Evolutionary conservation across 768 basidiomycete species (phyloP).

Genomic region (Pholiota conissans): DNA sequence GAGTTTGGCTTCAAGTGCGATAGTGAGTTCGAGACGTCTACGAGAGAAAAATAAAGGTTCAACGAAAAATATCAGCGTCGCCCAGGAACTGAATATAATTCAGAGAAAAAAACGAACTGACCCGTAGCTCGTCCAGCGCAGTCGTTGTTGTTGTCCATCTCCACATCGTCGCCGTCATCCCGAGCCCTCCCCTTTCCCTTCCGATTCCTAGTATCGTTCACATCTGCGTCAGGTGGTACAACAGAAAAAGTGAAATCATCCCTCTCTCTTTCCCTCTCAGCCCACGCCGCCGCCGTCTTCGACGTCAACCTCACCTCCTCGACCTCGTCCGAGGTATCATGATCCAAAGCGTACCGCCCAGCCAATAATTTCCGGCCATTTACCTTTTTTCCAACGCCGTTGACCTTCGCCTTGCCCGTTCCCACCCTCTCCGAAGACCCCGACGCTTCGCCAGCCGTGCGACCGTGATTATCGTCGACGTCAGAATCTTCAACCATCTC

Average conservation of each 20-base stretch:
- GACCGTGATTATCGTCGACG: too few species aligned
- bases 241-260: neutral
- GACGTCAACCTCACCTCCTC: neutral
- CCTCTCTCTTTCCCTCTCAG: neutral
- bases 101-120: neutral
- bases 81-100: neutral
- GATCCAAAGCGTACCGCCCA: neutral
- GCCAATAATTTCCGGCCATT: neutral
- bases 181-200: conserved; percentile 19
- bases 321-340: neutral
- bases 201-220: neutral
- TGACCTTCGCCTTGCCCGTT: conserved; percentile 6
- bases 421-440: neutral
- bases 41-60: too few species aligned
- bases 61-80: too few species aligned
- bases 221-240: neutral
- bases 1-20: too few species aligned
- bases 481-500: conserved; percentile 24
- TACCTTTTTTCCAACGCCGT: conserved; percentile 4
- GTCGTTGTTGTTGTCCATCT: too few species aligned
- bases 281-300: neutral
- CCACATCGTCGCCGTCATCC: conserved; percentile 12
- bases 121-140: neutral
- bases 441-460: too few species aligned
- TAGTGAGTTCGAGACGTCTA: too few species aligned